phyloP scores from a whole-genome alignment of 805 yeast genomes.

The Jamesozyma spencerorum region DNA sequence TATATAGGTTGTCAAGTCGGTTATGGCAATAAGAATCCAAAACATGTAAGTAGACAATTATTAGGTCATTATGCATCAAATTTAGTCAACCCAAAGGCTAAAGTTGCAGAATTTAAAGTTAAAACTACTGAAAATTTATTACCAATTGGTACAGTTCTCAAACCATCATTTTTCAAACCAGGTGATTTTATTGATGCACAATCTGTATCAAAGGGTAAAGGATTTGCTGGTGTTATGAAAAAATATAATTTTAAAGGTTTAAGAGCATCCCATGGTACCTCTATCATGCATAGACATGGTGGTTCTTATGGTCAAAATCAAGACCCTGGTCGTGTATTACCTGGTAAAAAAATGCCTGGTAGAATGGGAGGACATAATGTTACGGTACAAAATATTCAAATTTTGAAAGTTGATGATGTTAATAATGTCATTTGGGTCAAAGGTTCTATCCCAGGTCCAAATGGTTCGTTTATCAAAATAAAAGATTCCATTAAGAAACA shows the following conservation, averaged over 20 bases:
- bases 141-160: conserved; percentile 68
- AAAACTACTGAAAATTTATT: conserved; percentile 54
- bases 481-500: conserved; percentile 62
- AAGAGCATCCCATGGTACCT: conserved; percentile 91
- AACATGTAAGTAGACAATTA: conserved; percentile 54
- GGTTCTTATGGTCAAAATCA: conserved; percentile 97
- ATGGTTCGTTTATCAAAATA: conserved; percentile 61
- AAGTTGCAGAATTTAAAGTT: conserved; percentile 72
- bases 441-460: conserved; percentile 90
- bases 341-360: conserved; percentile 98
- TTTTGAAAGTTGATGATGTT: conserved; percentile 71
- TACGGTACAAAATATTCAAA: conserved; percentile 68
- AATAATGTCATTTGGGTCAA: conserved; percentile 74
- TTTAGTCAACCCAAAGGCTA: conserved; percentile 72
- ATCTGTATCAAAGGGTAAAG: conserved; percentile 84
- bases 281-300: conserved; percentile 85
- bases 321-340: conserved; percentile 90
- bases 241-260: conserved; percentile 85
- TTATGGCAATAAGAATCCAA: conserved; percentile 55
- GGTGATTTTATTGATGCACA: conserved; percentile 82
- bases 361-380: conserved; percentile 75
- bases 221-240: conserved; percentile 97
- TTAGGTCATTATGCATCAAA: conserved; percentile 75
- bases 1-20: conserved; percentile 84
- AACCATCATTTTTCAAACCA: conserved; percentile 71